Evolutionary conservation across 176 grass and related monocot genomes (phyloP).

Genomic region (Zoysia japonica): DNA sequence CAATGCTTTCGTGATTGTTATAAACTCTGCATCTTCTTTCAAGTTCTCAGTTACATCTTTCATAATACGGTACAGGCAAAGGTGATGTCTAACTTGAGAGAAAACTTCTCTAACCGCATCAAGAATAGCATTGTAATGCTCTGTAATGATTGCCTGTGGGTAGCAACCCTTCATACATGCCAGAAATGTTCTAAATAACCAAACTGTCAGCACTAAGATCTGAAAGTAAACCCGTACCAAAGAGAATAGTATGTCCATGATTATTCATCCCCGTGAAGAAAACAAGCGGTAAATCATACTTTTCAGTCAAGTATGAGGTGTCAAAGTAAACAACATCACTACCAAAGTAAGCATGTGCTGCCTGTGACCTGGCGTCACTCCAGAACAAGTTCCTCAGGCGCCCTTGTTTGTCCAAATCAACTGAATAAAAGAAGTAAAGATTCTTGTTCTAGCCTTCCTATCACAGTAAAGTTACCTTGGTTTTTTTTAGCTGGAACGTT

Average conservation of each 20-base stretch:
- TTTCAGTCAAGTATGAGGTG: constrained; percentile 72
- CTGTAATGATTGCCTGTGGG: constrained; percentile 71
- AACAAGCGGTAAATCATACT: constrained; percentile 81
- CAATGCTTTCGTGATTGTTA: constrained; percentile 73
- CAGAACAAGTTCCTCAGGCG: constrained; percentile 79
- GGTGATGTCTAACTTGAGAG: constrained; percentile 63
- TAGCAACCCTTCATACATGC: constrained; percentile 57
- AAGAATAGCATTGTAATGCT: constrained; percentile 75
- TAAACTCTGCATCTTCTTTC: constrained; percentile 71
- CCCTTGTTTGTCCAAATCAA: constrained; percentile 78
- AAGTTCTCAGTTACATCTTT: constrained; percentile 78
- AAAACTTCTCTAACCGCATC: constrained; percentile 66
- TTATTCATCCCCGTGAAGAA: constrained; percentile 87
- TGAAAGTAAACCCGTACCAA: constrained; percentile 78
- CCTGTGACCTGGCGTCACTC: constrained; percentile 87
- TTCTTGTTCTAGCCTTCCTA: constrained; percentile 74
- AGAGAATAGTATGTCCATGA: constrained; percentile 82
- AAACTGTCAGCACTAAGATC: constrained; percentile 75
- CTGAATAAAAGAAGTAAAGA: constrained; percentile 76
- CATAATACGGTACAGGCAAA: constrained; percentile 81
- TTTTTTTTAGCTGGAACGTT: constrained; percentile 54
- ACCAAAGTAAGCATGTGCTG: constrained; percentile 71
- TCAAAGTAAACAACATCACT: constrained; percentile 85
- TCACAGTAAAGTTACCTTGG: constrained; percentile 49
- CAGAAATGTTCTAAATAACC: constrained; percentile 89